These are phyloP conservation scores for Musa schizocarpa DNA, from an alignment of 176 grass and related monocot species.

Conservation along the genomic window DNA sequence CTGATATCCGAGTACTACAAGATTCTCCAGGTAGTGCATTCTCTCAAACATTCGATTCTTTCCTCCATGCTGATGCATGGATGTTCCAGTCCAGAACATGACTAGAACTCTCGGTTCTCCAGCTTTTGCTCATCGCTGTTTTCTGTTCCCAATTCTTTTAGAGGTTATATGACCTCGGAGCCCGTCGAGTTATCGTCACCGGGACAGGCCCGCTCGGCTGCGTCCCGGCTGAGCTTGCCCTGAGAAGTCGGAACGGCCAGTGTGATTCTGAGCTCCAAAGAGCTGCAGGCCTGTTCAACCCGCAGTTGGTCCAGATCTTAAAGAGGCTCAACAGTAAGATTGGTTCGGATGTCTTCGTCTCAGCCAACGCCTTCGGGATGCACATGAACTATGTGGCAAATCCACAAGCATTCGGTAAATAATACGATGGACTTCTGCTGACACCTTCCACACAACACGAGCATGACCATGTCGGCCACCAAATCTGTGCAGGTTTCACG, in stretches of 20 bases:
- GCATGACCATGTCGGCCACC: background rate
- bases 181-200: conserved; percentile 65
- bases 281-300: conserved; percentile 80
- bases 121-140: no score
- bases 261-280: conserved; percentile 58
- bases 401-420: conserved; percentile 66
- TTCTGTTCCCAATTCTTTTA: background rate
- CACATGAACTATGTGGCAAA: conserved; percentile 77
- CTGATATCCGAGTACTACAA: conserved; percentile 20
- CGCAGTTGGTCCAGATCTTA: conserved; percentile 47
- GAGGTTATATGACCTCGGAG: conserved; percentile 65
- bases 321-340: conserved; percentile 38
- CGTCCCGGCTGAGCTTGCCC: conserved; percentile 73
- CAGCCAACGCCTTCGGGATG: conserved; percentile 58
- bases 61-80: background rate
- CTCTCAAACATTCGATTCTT: background rate
- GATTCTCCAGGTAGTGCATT: conserved; percentile 9
- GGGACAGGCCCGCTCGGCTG: conserved; percentile 92
- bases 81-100: background rate
- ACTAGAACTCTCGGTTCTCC: background rate
- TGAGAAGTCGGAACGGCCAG: conserved; percentile 48
- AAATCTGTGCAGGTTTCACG: conserved; percentile 43
- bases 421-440: background rate
- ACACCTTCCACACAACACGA: background rate
- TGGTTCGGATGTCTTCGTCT: conserved; percentile 49